phyloP scores from a whole-genome alignment of 2,329 filamentous ascomycete species.

The Penicillium digitatum region DNA sequence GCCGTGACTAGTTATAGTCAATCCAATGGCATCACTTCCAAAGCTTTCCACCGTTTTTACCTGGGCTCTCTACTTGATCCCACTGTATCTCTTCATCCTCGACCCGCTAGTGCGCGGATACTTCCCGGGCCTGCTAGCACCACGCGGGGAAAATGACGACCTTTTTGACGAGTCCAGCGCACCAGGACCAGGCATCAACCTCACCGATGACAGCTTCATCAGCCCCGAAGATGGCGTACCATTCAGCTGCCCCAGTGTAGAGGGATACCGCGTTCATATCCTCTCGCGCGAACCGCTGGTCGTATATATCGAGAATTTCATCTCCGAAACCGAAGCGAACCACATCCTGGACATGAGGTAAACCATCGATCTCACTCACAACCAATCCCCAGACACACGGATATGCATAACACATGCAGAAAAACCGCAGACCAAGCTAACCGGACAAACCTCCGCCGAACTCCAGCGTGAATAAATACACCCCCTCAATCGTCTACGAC shows the following conservation, averaged over 20 bases:
- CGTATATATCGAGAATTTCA: constrained; percentile 56
- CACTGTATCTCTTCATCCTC: constrained; percentile 37
- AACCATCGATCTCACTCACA: constrained; percentile 1
- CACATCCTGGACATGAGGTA: constrained; percentile 54
- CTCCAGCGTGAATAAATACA: constrained; percentile 46
- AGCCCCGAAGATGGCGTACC: constrained; percentile 34
- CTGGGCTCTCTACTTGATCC: constrained; percentile 37
- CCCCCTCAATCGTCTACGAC: constrained; percentile 53
- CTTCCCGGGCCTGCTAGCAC: constrained; percentile 14
- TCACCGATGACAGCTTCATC: constrained; percentile 33
- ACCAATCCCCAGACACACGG: background rate
- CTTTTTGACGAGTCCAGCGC: constrained; percentile 13
- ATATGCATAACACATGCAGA: background rate
- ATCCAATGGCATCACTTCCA: constrained; percentile 24
- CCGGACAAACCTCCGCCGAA: background rate
- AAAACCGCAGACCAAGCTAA: background rate
- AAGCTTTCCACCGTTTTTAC: constrained; percentile 32
- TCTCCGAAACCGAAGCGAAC: constrained; percentile 48
- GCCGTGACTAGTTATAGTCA: background rate
- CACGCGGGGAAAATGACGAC: constrained; percentile 7
- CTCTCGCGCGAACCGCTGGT: constrained; percentile 54
- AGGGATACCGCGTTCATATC: constrained; percentile 44
- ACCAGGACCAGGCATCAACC: constrained; percentile 19
- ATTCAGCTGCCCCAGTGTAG: constrained; percentile 24
- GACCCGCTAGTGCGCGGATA: constrained; percentile 31